phyloP scores from a whole-genome alignment of 2,329 filamentous ascomycete species.

The Neocatenulostroma microsporum region DNA sequence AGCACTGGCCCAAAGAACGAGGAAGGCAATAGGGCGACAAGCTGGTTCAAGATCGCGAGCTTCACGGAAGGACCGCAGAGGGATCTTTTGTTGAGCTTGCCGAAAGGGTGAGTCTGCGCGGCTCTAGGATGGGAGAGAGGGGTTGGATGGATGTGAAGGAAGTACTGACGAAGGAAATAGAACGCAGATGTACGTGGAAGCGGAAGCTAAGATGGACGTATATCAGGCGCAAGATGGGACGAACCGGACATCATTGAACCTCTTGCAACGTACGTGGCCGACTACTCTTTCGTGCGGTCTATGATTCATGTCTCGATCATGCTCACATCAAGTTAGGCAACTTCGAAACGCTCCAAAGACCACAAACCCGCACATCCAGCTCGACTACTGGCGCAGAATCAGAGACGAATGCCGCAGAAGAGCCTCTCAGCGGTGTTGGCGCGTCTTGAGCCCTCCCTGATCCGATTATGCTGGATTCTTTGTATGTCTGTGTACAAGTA shows the following conservation, averaged over 20 bases:
- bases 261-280: conserved; percentile 73
- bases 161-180: conserved; percentile 39
- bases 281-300: not conserved
- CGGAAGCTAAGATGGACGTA: conserved; percentile 61
- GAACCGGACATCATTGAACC: conserved; percentile 54
- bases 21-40: conserved; percentile 57
- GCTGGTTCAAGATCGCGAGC: conserved; percentile 74
- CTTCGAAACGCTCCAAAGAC: conserved; percentile 33
- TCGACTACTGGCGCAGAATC: conserved; percentile 13
- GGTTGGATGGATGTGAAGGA: not conserved
- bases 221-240: conserved; percentile 67
- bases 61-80: conserved; percentile 64
- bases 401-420: conserved; percentile 19
- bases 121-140: not conserved
- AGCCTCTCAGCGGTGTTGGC: conserved; percentile 24
- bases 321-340: conserved; percentile 29
- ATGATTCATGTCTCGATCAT: not conserved
- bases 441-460: conserved; percentile 13
- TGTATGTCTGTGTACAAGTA: too few relatives aligned
- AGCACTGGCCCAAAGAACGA: conserved; percentile 61
- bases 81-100: conserved; percentile 64
- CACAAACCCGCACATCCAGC: too few relatives aligned
- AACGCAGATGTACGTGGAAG: conserved; percentile 73
- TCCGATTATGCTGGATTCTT: too few relatives aligned
- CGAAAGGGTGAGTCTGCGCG: conserved; percentile 65